These are phyloP conservation scores for Hortiboletus flavorubellus DNA, from an alignment of 768 basidiomycete species.

Conservation along the genomic window DNA sequence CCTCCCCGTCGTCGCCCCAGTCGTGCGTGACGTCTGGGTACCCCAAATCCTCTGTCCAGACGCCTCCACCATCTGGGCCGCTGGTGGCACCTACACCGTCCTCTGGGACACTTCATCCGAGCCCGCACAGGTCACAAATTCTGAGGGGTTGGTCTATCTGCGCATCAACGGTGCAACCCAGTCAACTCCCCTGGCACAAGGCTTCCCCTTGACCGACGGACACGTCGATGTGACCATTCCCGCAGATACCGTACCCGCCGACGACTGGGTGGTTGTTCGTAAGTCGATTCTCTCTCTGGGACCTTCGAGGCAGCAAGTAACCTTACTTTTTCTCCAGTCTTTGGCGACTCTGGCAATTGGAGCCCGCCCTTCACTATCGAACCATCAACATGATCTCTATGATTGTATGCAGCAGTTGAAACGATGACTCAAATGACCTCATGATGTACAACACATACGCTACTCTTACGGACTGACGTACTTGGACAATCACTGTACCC, in stretches of 20 bases:
- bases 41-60: slow-evolving; percentile 41
- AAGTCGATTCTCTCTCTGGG: slow-evolving; percentile 19
- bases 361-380: slow-evolving; percentile 44
- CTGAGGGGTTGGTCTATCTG: slow-evolving; percentile 40
- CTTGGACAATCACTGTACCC: slow-evolving; percentile 7
- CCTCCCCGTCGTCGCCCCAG: slow-evolving; percentile 23
- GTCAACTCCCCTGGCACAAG: slow-evolving; percentile 35
- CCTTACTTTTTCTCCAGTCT: slow-evolving; percentile 33
- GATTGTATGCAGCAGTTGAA: not conserved
- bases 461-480: slow-evolving; percentile 10
- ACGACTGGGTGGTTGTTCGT: slow-evolving; percentile 44
- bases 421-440: slow-evolving; percentile 9
- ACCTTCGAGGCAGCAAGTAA: not conserved
- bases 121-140: slow-evolving; percentile 49
- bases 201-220: slow-evolving; percentile 37
- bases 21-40: slow-evolving; percentile 46
- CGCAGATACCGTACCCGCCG: slow-evolving; percentile 30
- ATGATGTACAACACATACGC: slow-evolving; percentile 11
- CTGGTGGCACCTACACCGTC: slow-evolving; percentile 39
- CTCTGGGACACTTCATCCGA: slow-evolving; percentile 43
- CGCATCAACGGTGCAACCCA: slow-evolving; percentile 33
- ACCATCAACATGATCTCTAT: slow-evolving; percentile 16
- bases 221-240: slow-evolving; percentile 40
- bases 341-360: slow-evolving; percentile 54
- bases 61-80: slow-evolving; percentile 38